phyloP scores from a whole-genome alignment of 441 rosid genomes.

The Theobroma grandiflorum region DNA sequence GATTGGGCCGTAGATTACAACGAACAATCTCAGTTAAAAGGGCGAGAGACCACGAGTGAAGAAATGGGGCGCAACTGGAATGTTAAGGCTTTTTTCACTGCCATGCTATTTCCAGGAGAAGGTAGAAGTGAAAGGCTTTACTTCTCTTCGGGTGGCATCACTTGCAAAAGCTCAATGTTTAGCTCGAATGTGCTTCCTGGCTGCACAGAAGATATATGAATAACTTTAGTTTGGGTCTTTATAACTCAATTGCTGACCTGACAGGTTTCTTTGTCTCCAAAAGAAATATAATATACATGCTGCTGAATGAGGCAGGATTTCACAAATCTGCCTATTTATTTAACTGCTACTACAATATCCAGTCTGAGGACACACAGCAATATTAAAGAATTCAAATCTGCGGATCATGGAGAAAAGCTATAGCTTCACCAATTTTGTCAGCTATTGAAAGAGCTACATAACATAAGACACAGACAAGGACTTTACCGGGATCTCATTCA shows the following conservation, averaged over 20 bases:
- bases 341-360: neutral
- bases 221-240: neutral
- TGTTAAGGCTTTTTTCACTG: neutral
- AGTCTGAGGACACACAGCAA: neutral
- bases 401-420: neutral
- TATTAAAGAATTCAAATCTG: neutral
- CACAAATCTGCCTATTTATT: neutral
- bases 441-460: conserved; percentile 6
- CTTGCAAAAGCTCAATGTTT: conserved; percentile 85
- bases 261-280: neutral
- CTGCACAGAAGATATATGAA: conserved; percentile 51
- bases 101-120: neutral
- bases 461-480: neutral
- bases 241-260: neutral
- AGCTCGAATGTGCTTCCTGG: conserved; percentile 82
- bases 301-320: neutral
- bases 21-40: neutral
- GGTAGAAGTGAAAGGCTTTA: conserved; percentile 11
- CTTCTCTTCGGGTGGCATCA: conserved; percentile 52
- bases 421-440: conserved; percentile 4
- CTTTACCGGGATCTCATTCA: conserved; percentile 92
- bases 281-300: neutral
- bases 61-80: neutral
- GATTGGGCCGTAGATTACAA: neutral
- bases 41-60: neutral